Percentiles rank a stretch among this genome's conserved stretches.
These are phyloP conservation scores for Hericium erinaceus DNA, from an alignment of 768 basidiomycete species.

Conservation along the genomic window DNA sequence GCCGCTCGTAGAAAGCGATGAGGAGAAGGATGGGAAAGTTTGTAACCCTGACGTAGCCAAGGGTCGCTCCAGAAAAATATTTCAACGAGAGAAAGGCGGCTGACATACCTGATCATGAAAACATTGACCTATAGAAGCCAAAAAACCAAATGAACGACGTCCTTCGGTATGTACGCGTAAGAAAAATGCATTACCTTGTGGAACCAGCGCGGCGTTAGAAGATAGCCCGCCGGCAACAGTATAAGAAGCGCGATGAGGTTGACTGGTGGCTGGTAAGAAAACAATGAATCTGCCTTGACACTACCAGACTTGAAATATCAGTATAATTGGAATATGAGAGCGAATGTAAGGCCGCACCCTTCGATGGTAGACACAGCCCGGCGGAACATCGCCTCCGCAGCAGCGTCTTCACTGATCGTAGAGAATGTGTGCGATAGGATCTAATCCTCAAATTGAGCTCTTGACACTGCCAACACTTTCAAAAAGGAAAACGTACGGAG, in stretches of 20 bases:
- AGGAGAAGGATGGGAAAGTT: slow-evolving; percentile 76
- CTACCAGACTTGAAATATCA: slow-evolving; percentile 23
- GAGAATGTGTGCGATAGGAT: slow-evolving; percentile 95
- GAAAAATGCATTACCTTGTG: slow-evolving; percentile 59
- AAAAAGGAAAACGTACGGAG: neutral
- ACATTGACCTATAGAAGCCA: slow-evolving; percentile 58
- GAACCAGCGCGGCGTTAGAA: slow-evolving; percentile 92
- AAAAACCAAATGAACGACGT: neutral
- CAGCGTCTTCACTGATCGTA: slow-evolving; percentile 86
- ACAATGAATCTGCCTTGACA: slow-evolving; percentile 85
- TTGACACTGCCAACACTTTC: neutral
- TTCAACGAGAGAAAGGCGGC: neutral
- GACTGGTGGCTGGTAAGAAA: slow-evolving; percentile 90
- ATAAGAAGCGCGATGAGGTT: slow-evolving; percentile 82
- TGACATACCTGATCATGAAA: slow-evolving; percentile 65
- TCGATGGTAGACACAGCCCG: slow-evolving; percentile 92
- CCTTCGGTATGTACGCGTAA: neutral
- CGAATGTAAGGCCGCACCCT: slow-evolving; percentile 40
- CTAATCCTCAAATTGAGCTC: slow-evolving; percentile 26
- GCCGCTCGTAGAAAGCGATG: slow-evolving; percentile 83
- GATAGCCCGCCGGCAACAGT: slow-evolving; percentile 80
- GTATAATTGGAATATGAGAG: neutral
- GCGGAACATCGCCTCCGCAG: slow-evolving; percentile 94
- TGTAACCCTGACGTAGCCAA: slow-evolving; percentile 42
- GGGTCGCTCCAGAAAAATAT: neutral